These are phyloP conservation scores for Phaeosphaeria sp. DNA, from an alignment of 2,329 filamentous ascomycete genomes.

Conservation along the genomic window DNA sequence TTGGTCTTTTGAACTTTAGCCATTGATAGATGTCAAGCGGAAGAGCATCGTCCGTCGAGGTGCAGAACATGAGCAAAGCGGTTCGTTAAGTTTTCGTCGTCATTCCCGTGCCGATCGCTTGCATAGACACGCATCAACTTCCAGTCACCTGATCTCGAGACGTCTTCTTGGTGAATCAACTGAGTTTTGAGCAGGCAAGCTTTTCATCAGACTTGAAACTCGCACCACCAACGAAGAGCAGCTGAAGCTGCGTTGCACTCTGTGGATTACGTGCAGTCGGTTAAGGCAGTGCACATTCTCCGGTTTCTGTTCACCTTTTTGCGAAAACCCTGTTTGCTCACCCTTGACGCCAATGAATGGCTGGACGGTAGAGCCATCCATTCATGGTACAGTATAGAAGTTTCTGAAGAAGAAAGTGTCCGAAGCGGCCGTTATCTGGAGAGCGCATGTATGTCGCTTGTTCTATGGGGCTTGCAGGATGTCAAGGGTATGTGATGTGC, in stretches of 20 bases:
- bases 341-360: background rate
- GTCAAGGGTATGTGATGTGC: background rate
- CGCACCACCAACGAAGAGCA: background rate
- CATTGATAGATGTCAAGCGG: constrained; percentile 1
- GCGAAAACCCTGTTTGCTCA: background rate
- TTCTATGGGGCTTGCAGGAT: background rate
- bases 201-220: background rate
- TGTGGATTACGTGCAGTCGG: background rate
- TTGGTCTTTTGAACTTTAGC: background rate
- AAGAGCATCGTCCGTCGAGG: background rate
- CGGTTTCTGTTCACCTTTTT: background rate
- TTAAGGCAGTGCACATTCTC: background rate
- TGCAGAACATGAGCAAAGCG: background rate
- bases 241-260: background rate
- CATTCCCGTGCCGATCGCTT: constrained; percentile 4
- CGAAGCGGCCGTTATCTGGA: background rate
- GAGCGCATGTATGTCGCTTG: background rate
- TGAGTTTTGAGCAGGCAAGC: background rate
- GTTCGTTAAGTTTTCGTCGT: background rate
- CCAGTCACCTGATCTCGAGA: constrained; percentile 2
- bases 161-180: background rate
- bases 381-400: background rate
- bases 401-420: background rate
- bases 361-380: background rate
- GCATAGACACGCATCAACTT: constrained; percentile 4